These are phyloP conservation scores for Trichoderma hamatum DNA, from an alignment of 2,329 filamentous ascomycete genomes.

Conservation along the genomic window DNA sequence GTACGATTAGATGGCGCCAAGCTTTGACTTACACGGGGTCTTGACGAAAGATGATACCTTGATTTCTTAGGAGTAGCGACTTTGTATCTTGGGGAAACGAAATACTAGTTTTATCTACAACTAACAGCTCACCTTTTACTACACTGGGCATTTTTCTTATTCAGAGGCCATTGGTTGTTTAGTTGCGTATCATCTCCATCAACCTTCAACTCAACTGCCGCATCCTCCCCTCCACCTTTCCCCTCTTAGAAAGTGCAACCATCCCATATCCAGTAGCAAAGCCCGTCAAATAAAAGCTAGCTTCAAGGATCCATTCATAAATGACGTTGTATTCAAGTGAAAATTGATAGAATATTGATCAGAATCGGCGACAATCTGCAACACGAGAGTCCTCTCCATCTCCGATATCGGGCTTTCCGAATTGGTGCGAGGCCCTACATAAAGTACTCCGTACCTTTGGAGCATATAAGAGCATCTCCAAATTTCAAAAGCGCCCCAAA, in stretches of 20 bases:
- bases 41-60: not conserved
- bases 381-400: not conserved
- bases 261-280: conserved; percentile 7
- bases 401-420: conserved; percentile 25
- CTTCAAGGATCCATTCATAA: not conserved
- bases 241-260: not conserved
- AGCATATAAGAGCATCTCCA: conserved; percentile 18
- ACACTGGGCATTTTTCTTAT: not conserved
- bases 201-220: not conserved
- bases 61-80: not conserved
- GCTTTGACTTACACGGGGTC: not conserved
- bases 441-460: not conserved
- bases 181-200: not conserved
- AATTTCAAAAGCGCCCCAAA: not conserved
- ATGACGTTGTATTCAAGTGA: not conserved
- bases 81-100: not conserved
- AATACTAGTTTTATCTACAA: not conserved
- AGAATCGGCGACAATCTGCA: not conserved
- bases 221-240: not conserved
- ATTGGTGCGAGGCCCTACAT: not conserved
- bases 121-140: not conserved
- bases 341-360: not conserved
- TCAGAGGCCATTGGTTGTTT: not conserved
- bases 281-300: not conserved
- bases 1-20: conserved; percentile 32